Conservation (phyloP, 805 yeast genomes). For the Pichia manshurica region DNA sequence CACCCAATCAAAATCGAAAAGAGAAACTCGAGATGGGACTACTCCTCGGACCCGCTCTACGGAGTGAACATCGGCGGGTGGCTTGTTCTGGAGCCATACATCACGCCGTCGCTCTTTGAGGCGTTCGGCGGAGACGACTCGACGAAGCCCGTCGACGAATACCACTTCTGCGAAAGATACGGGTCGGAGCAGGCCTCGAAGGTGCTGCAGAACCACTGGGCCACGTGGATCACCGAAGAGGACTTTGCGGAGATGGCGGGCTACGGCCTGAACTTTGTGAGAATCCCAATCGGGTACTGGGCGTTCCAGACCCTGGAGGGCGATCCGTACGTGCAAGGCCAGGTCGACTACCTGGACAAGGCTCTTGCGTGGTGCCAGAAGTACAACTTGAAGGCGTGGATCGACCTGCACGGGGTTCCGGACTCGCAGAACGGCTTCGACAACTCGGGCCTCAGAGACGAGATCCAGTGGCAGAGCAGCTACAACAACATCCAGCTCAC, state of each 20-base stretch:
- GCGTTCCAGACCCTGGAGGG: slow-evolving; percentile 56
- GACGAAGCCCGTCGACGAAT: slow-evolving; percentile 76
- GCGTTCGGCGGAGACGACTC: slow-evolving; percentile 38
- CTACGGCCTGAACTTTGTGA: slow-evolving; percentile 73
- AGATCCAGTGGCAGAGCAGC: slow-evolving; percentile 47
- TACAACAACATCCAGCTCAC: slow-evolving; percentile 43
- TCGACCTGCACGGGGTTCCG: slow-evolving; percentile 94
- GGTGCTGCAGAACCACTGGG: slow-evolving; percentile 68
- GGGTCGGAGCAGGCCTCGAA: slow-evolving; percentile 54
- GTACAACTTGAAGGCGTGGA: slow-evolving; percentile 69
- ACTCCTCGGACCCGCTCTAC: slow-evolving; percentile 25
- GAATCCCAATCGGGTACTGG: slow-evolving; percentile 96
- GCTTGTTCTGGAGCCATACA: slow-evolving; percentile 83
- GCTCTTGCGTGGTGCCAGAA: slow-evolving; percentile 73
- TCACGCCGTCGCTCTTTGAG: slow-evolving; percentile 71
- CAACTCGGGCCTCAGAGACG: slow-evolving; percentile 81
- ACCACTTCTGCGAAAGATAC: slow-evolving; percentile 52
- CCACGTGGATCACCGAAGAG: slow-evolving; percentile 62
- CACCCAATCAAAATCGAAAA: slow-evolving; percentile 26
- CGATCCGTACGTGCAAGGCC: slow-evolving; percentile 90
- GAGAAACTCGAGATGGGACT: slow-evolving; percentile 31
- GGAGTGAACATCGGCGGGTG: slow-evolving; percentile 91
- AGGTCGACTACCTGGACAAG: slow-evolving; percentile 60
- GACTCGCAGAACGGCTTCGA: slow-evolving; percentile 97
- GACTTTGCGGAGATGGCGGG: slow-evolving; percentile 58